Evolutionary conservation across 2,329 filamentous ascomycete species (phyloP).

Genomic region (Xylariaceae sp.): DNA sequence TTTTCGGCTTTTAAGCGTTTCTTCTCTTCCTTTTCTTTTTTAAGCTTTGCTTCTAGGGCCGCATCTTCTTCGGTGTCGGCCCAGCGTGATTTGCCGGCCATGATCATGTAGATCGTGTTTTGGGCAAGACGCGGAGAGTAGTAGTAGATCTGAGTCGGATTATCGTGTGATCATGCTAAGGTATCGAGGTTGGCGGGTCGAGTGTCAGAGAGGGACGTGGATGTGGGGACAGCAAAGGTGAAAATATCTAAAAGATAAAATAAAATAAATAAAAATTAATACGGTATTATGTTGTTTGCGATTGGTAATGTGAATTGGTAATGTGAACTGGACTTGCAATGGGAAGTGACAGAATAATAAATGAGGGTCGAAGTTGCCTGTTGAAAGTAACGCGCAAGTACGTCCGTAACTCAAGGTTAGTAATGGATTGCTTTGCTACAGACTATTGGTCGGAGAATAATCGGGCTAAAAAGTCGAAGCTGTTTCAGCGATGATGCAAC

Average conservation of each 20-base stretch:
- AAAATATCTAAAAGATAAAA: no score
- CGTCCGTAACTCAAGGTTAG: no score
- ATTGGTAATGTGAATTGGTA: background rate
- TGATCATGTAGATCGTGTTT: conserved; percentile 29
- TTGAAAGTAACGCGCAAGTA: no score
- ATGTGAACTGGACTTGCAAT: no score
- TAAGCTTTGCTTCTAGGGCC: conserved; percentile 64
- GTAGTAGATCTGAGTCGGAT: background rate
- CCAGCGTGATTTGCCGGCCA: conserved; percentile 78
- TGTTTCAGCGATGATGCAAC: conserved; percentile 11
- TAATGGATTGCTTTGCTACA: background rate
- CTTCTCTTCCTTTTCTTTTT: conserved; percentile 83
- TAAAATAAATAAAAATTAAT: no score
- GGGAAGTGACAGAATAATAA: no score
- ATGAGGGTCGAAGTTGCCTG: no score
- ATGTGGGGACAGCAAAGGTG: no score
- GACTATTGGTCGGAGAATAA: conserved; percentile 19
- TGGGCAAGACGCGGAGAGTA: conserved; percentile 2
- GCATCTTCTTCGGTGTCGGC: conserved; percentile 77
- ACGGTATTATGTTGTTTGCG: background rate
- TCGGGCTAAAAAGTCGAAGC: conserved; percentile 23
- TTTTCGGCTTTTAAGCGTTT: conserved; percentile 78
- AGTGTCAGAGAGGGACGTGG: background rate
- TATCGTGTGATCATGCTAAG: conserved; percentile 6
- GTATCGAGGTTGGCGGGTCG: background rate